Percentiles rank a stretch among this genome's conserved stretches.
These are phyloP conservation scores for Hypomontagnella monticulosa DNA, from an alignment of 495 filamentous ascomycete species.

Conservation along the genomic window DNA sequence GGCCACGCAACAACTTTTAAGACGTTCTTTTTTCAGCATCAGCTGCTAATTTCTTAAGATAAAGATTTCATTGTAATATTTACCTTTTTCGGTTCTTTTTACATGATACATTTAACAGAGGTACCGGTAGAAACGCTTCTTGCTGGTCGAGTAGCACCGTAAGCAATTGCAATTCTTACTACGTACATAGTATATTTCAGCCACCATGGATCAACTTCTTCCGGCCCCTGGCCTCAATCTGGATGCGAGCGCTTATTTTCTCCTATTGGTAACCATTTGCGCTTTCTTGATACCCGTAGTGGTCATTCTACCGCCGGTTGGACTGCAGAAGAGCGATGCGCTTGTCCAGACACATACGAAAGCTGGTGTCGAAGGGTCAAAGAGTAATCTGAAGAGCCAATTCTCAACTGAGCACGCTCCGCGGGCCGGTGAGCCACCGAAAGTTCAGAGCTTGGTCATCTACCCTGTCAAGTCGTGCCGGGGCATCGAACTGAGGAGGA, in stretches of 20 bases:
- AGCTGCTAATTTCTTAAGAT: slow-evolving; percentile 7
- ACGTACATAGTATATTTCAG: slow-evolving; percentile 13
- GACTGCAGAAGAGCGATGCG: slow-evolving; percentile 57
- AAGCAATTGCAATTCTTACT: slow-evolving; percentile 11
- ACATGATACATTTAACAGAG: background rate
- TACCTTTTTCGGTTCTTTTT: slow-evolving; percentile 4
- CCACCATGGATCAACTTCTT: slow-evolving; percentile 28
- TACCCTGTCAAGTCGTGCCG: slow-evolving; percentile 91
- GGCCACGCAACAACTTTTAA: slow-evolving; percentile 19
- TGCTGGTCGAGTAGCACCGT: slow-evolving; percentile 38
- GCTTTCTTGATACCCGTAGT: slow-evolving; percentile 60
- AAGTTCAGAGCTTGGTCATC: slow-evolving; percentile 81
- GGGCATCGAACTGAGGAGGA: slow-evolving; percentile 76
- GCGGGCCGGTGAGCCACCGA: slow-evolving; percentile 36
- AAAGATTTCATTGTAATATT: background rate
- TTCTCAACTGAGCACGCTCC: slow-evolving; percentile 51
- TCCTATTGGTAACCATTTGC: slow-evolving; percentile 56
- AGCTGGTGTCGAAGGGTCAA: slow-evolving; percentile 49
- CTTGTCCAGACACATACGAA: slow-evolving; percentile 55
- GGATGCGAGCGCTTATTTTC: slow-evolving; percentile 47
- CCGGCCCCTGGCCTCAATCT: slow-evolving; percentile 27
- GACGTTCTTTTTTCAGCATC: slow-evolving; percentile 2
- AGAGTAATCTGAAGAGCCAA: slow-evolving; percentile 55
- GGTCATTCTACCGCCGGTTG: slow-evolving; percentile 57
- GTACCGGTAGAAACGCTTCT: slow-evolving; percentile 24